Base-by-base conservation (phyloP, 2,329 filamentous ascomycete genomes). In the Huntiella abstrusa region DNA sequence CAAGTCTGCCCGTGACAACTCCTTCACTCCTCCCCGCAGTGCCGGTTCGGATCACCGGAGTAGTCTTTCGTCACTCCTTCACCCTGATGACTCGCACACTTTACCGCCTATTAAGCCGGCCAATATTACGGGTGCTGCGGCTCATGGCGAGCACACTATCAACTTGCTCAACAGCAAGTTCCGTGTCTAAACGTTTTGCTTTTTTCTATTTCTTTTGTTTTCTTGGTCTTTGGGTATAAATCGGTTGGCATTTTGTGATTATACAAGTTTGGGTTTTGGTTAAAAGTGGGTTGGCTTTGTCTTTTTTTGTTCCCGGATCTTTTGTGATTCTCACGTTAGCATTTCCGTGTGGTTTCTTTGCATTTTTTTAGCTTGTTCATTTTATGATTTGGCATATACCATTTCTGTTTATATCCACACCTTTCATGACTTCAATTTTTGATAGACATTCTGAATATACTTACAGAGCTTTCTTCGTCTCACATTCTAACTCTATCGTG, bases 101-200 rank as follows among this genome's bases (percentile, higher is more conserved):
- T 64, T 62, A 7, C 67, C 66, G 49, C 58, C 62, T 22, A 63
- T 52, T 39, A 63, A 55, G 55, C 63, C 52, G 41, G 44, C 39
- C 13, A 35, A 64, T 62, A 5, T 56, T 57, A 51, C 72, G 67
- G 63, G 48, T 37, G 65, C 69, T 13, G 48, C 48, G 11, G 48
- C 45, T 22, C 78, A 83, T 57, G 80, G 83, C 53, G 70, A 69
- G 51, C 66, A 77, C 52, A 77, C 77, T 1, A 59, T 83, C 40
- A 68, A 75, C 52, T 75, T 81, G 56, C 62, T 84, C 43, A 75
- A 84, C 58, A 65, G 68, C 52, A 72, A 71, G 54, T 73, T 73
- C 53, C 64, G 58, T 53, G 56, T 60, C 33, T 64, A 56, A 45
- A 33, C 10, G n/a, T 45, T 28, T 49, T 46, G 15, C 7, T 17